Base-by-base conservation (phyloP, 805 yeast genomes). In the Yarrowia keelungensis region DNA sequence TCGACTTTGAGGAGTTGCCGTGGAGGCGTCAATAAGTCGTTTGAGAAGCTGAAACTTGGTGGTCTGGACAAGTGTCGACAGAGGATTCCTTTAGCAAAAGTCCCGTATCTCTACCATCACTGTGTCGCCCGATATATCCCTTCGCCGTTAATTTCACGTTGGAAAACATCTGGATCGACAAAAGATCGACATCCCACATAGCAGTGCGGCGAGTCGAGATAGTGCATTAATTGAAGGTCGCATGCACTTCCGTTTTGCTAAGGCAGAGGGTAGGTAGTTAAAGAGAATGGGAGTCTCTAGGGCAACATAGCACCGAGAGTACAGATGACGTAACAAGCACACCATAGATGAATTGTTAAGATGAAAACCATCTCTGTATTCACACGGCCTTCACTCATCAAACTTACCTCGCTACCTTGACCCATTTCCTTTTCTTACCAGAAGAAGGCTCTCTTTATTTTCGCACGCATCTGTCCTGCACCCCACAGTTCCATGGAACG, bases 111-210 rank as follows among this genome's bases (percentile, higher is more conserved):
- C 5, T 19, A 1, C 7, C 14, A 45, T 5, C 14, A 4, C 26
- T 10, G 14, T 9, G 2, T 45, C 26, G 4, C 14, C 2, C 3
- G 26, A 19, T n/a, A 45, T 26, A 10, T 14, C 16, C 7, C 26
- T 5, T 10, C 14, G 26, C 16, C 26, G 26, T 10, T 26, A 45
- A 16, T 45, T 16, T 45, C 26, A 45, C 47, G 47, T 16, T 16
- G 22, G 10, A 45, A 12, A 45, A 16, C 47, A 16, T 45, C 47
- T 45, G 47, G 47, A 45, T 45, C 47, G 47, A 45, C 47, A 19
- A 8, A 42, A 9, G 47, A 45, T 45, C 47, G 26, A 10, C 47
- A 45, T 9, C 14, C 26, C 26, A 45, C 47, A 45, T 9, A 45
- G 47, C 10, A 16, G 47, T 45, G 47, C 47, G 47, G 47, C 47